Evolutionary conservation across 345 rosid genomes (phyloP).

Genomic region (Dovyalis caffra): DNA sequence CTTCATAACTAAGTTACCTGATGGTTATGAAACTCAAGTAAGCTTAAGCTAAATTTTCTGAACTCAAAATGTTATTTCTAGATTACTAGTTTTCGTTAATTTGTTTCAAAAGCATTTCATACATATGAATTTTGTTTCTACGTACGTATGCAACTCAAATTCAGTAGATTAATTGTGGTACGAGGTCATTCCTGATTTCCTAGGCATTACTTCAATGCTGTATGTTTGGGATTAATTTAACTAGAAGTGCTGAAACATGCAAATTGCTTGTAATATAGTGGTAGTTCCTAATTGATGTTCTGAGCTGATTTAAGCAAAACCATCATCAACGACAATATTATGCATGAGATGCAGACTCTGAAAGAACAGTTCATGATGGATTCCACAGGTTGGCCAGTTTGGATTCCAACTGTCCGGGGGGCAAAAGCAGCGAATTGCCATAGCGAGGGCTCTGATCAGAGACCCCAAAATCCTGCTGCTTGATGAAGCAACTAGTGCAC

Average conservation of each 20-base stretch:
- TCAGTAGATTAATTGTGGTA: not conserved
- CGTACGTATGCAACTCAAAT: too few relatives aligned
- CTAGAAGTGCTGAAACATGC: not conserved
- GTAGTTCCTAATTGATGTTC: not conserved
- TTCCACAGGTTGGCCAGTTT: slow-evolving; percentile 58
- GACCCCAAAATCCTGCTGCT: slow-evolving; percentile 63
- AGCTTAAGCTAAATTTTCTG: slow-evolving; percentile 45
- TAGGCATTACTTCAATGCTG: not conserved
- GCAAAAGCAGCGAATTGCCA: slow-evolving; percentile 73
- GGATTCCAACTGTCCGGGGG: slow-evolving; percentile 71
- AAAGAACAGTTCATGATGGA: slow-evolving; percentile 10
- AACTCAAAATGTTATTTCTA: too few relatives aligned
- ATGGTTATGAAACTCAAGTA: slow-evolving; percentile 68
- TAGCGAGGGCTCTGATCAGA: slow-evolving; percentile 63
- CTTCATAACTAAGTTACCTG: slow-evolving; percentile 57
- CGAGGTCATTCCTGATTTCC: not conserved
- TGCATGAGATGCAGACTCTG: too few relatives aligned
- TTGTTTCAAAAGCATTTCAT: not conserved
- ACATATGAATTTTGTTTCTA: too few relatives aligned
- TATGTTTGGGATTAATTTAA: not conserved
- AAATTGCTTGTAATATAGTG: not conserved
- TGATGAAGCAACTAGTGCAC: slow-evolving; percentile 73
- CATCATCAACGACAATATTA: too few relatives aligned
- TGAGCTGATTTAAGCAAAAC: not conserved
- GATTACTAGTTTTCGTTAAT: too few relatives aligned